phyloP scores from a whole-genome alignment of 345 rosid genomes.

The Barbarea vulgaris region DNA sequence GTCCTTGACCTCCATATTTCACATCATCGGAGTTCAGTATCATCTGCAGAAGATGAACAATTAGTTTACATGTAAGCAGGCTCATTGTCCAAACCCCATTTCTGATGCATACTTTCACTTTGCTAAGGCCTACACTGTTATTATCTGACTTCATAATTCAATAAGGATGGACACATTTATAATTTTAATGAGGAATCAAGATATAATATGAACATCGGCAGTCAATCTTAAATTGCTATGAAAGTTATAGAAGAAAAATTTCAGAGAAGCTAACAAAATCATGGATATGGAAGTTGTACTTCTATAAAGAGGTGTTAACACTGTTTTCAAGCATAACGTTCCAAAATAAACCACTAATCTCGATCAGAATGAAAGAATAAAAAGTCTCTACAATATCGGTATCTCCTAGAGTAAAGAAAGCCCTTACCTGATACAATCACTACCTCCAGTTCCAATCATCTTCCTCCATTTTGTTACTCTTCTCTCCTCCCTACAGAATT shows the following conservation, averaged over 20 bases:
- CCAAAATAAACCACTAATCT: too few relatives aligned
- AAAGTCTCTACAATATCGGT: too few relatives aligned
- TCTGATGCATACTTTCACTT: conserved; percentile 11
- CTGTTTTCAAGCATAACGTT: too few relatives aligned
- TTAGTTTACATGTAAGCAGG: conserved; percentile 9
- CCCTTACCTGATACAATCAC: too few relatives aligned
- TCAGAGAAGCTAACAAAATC: neutral
- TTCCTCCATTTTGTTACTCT: too few relatives aligned
- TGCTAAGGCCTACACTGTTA: neutral
- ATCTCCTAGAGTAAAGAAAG: too few relatives aligned
- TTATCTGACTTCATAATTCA: conserved; percentile 16
- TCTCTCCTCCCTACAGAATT: too few relatives aligned
- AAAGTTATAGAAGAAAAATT: neutral
- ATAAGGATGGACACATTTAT: neutral
- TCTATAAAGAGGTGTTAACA: neutral
- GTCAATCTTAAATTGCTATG: conserved; percentile 6
- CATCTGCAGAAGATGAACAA: conserved; percentile 50
- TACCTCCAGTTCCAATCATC: too few relatives aligned
- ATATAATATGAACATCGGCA: neutral
- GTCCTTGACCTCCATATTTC: conserved; percentile 79
- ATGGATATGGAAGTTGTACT: conserved; percentile 7
- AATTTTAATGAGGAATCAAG: neutral
- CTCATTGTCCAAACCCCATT: neutral
- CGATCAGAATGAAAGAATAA: too few relatives aligned
- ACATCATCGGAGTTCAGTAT: conserved; percentile 78